Base-by-base conservation (phyloP, 495 filamentous ascomycete genomes). In the Hypoxylon subgilvum region DNA sequence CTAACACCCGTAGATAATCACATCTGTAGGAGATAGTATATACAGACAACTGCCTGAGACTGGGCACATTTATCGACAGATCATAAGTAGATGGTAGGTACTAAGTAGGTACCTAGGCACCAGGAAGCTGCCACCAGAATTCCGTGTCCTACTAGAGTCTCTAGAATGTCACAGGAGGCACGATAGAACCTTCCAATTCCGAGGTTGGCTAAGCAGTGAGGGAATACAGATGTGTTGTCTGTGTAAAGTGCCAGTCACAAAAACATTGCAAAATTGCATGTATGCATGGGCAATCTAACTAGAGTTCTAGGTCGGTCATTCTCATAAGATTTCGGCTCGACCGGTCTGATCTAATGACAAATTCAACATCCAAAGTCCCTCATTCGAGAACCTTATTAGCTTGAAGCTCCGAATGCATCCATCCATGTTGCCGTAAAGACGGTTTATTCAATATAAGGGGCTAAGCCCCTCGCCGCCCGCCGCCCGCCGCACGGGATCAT, bases 161-260 rank as follows among this genome's bases (percentile, higher is more conserved):
- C n/a, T n/a, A n/a, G n/a, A n/a, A n/a, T n/a, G n/a, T n/a, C n/a
- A n/a, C n/a, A n/a, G n/a, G n/a, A 30, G 27, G 27, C 10, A 9
- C 8, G n/a, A 23, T 41, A 40, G n/a, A 43, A 42, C 13, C 18
- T 34, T 21, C 13, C 18, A 21, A 25, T 28, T 45, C 31, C 3
- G 9, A 50, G 9, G 13, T 27, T 10, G 6, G 8, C 27, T 4
- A 32, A 23, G 7, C n/a, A 30, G 17, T 31, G 13, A 49, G 42
- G 59, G 47, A 48, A 57, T 48, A 63, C 59, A 43, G 16, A 52
- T 63, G 52, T 38, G 59, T 27, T 63, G 59, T 63, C 35, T 57
- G 59, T 63, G 47, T 21, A 42, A 16, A 46, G 52, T 63, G 6
- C 40, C 28, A 40, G n/a, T n/a, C n/a, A n/a, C n/a, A n/a, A n/a